These are phyloP conservation scores for Venturia oleaginea DNA, from an alignment of 2,329 filamentous ascomycete genomes.

Conservation along the genomic window DNA sequence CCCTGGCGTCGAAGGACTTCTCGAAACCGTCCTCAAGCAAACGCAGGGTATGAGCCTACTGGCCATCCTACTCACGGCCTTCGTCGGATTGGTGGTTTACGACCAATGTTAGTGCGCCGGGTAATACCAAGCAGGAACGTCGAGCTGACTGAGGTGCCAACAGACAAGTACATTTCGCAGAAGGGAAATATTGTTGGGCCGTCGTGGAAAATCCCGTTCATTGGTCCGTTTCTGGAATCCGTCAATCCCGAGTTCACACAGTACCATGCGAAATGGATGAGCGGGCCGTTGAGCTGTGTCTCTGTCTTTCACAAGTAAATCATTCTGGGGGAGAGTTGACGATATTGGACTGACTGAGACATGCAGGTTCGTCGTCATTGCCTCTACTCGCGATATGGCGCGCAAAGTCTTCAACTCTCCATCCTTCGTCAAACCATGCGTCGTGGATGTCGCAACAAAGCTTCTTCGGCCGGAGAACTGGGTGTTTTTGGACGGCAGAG, in stretches of 20 bases:
- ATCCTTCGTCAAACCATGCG: slow-evolving; percentile 83
- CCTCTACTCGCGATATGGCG: slow-evolving; percentile 87
- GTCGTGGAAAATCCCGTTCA: slow-evolving; percentile 40
- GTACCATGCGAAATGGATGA: slow-evolving; percentile 88
- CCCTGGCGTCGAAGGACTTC: neutral
- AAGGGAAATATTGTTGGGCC: slow-evolving; percentile 40
- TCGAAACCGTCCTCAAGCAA: neutral
- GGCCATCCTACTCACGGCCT: slow-evolving; percentile 9
- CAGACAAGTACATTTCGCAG: slow-evolving; percentile 38
- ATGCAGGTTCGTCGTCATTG: slow-evolving; percentile 86
- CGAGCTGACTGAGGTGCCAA: neutral
- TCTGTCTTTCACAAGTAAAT: slow-evolving; percentile 96
- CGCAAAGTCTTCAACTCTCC: slow-evolving; percentile 97
- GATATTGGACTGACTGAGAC: neutral
- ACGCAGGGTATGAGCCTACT: slow-evolving; percentile 8
- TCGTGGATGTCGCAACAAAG: slow-evolving; percentile 90
- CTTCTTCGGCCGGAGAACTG: slow-evolving; percentile 87
- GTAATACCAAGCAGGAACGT: neutral
- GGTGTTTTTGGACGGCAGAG: slow-evolving; percentile 94
- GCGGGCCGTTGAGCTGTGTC: slow-evolving; percentile 87
- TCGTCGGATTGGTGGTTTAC: slow-evolving; percentile 14
- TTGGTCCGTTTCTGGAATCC: slow-evolving; percentile 92
- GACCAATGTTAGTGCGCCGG: slow-evolving; percentile 15
- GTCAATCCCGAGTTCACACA: slow-evolving; percentile 84
- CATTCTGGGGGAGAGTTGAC: no score